Conservation (phyloP, 257 asterid genomes). For the Gentiana straminea region DNA sequence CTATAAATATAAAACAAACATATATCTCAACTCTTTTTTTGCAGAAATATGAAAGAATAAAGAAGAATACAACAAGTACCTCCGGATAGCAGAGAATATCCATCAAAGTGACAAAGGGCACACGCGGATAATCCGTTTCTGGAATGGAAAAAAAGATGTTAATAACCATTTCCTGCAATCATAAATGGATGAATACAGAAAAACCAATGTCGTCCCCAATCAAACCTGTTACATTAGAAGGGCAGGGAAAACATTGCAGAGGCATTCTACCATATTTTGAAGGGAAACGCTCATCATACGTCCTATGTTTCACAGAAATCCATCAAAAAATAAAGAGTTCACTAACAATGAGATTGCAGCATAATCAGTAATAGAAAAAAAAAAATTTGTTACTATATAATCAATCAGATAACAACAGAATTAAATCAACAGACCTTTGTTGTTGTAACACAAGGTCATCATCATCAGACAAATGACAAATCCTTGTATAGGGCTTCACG, state of each 20-base stretch:
- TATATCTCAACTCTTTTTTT: background rate
- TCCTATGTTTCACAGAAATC: constrained; percentile 27
- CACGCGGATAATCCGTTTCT: constrained; percentile 46
- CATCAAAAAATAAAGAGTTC: background rate
- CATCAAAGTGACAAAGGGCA: constrained; percentile 66
- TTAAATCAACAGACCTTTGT: constrained; percentile 33
- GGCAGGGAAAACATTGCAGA: constrained; percentile 54
- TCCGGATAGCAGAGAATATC: constrained; percentile 53
- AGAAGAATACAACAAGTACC: constrained; percentile 25
- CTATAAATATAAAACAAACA: constrained; percentile 23
- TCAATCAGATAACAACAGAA: background rate
- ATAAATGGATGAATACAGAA: constrained; percentile 4
- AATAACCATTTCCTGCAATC: constrained; percentile 12
- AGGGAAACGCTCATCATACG: constrained; percentile 33
- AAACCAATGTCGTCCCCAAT: background rate
- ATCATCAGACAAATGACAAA: constrained; percentile 58
- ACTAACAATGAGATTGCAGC: too few species aligned
- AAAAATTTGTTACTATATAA: too few species aligned
- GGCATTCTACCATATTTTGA: constrained; percentile 58
- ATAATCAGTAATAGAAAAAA: too few species aligned
- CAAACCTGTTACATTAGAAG: constrained; percentile 56
- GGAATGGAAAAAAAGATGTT: constrained; percentile 14
- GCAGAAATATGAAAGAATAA: too few species aligned
- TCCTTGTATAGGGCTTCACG: constrained; percentile 49
- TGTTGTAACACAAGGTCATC: constrained; percentile 34